phyloP scores from a whole-genome alignment of 225 moss, liverwort and hornwort species.

The Sphagnum tenellum region DNA sequence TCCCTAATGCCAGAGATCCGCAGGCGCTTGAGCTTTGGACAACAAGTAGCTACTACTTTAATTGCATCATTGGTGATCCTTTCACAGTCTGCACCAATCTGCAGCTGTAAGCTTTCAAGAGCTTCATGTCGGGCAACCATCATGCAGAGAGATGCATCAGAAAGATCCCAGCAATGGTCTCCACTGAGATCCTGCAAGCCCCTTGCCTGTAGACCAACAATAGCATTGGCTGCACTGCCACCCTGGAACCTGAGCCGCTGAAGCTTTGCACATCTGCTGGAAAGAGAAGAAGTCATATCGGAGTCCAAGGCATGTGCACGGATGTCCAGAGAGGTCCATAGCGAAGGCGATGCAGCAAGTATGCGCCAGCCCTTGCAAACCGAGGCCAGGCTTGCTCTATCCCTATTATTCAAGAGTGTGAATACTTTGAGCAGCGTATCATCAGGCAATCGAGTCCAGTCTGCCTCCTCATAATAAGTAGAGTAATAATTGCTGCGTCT shows the following conservation, averaged over 20 bases:
- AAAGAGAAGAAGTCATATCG: conserved; percentile 52
- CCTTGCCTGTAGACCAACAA: conserved; percentile 45
- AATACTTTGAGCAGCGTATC: conserved; percentile 75
- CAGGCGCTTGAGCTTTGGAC: conserved; percentile 69
- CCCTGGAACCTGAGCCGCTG: conserved; percentile 72
- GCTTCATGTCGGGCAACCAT: conserved; percentile 66
- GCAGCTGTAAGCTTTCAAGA: conserved; percentile 64
- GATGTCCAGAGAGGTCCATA: conserved; percentile 76
- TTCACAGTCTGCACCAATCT: conserved; percentile 62
- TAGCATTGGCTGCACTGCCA: conserved; percentile 50
- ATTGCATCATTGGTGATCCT: conserved; percentile 76
- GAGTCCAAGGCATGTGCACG: conserved; percentile 64
- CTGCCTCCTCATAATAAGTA: conserved; percentile 12
- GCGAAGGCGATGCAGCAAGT: conserved; percentile 39
- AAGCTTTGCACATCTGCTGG: conserved; percentile 50
- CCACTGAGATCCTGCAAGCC: conserved; percentile 57
- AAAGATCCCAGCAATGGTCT: conserved; percentile 62
- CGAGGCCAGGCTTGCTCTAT: conserved; percentile 71
- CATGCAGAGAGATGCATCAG: conserved; percentile 77
- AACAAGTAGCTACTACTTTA: conserved; percentile 69
- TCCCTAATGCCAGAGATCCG: conserved; percentile 68
- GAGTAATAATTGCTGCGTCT: too few relatives aligned
- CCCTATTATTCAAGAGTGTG: conserved; percentile 57
- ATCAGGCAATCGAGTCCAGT: conserved; percentile 65
- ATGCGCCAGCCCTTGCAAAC: conserved; percentile 76